Base-by-base conservation (phyloP, 116 monocot species). In the Iris pallida region DNA sequence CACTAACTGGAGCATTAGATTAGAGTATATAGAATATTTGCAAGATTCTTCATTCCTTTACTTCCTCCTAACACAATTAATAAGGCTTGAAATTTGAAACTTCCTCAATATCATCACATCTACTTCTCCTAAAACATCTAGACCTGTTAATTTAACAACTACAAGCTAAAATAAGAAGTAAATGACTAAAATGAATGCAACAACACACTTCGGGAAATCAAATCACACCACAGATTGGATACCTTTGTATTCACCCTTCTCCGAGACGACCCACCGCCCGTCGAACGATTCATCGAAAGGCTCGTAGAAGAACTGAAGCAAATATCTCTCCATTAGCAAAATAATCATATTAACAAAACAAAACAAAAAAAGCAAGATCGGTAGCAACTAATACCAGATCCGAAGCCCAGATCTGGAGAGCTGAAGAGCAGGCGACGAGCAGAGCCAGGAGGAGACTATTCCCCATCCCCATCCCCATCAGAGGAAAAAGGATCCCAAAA, bases 381-480 rank as follows among this genome's bases (percentile, higher is more conserved):
- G 41, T 20, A 45, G 17, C 7, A 54, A 41, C 59, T 62, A 7
- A 59, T 69, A 83, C 83, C 61, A 68, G 72, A 68, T 83, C 76
- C 17, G 79, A 75, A 47, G 83, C 79, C 20, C 58, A 72, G 53
- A 79, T 68, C 71, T 79, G 83, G 16, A 69, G 14, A 30, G 30
- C 30, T 13, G 68, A n/a, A 19, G 67, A 75, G 19, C 79, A 55
- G 7, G 72, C 47, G 44, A 79, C 59, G 9, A 79, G 55, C 14
- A 64, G 47, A 47, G 30, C 30, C 30, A 30, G 30, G 30, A 30
- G 30, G 30, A 30, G 30, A 30, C 30, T 76, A 73, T 20, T 76
- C 86, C 69, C 72, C 79, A 76, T 86, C 86, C 69, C 72, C 79
- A 76, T 86, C 76, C 5, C 78, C 82, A 52, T 86, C 82, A 49